Evolutionary conservation across 2,329 filamentous ascomycete species (phyloP), one percentile per base, ranked within the genome.

Genomic region (Diaporthe citrichinensis): DNA sequence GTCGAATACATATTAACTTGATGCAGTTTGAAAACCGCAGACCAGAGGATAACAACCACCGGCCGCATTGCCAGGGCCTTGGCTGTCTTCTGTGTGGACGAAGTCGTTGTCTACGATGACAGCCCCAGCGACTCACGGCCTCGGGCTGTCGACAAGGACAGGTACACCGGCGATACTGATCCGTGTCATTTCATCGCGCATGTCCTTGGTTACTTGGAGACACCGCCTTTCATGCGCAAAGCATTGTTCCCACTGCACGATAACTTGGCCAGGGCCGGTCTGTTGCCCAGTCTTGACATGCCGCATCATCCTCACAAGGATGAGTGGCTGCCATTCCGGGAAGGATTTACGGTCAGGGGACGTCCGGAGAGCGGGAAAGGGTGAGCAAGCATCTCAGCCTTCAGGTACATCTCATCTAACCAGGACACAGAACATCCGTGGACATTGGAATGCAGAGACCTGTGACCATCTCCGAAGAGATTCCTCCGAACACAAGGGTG

Each of bases 31-130:
- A 87, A 91, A 75, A 94, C 92, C 14, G 91, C 93, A 77, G 94
- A 97, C 76, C 92, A 94, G 81, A 93, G 95, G 81, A 95, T 93
- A 49, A 88, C 90, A 65, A 88, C 94, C 65, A 93, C 92, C 1
- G 94, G 93, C 10, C 92, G 93, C 78, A 92, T 98, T 72, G 95
- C 95, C 8, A 94, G 95, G 72, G 94, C 94, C 46, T 89, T 95
- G 71, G 93, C 94, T 77, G 93, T 97, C 77, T 97, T 97, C 85
- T 93, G 91, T 80, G 90, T 98, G 78, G 95, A 98, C 82, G 95
- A 98, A 84, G 89, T 97, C 41, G 88, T 98, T 69, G 86, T 98
- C 73, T 98, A 94, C 83, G 92, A 96, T 81, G 95, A 97, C 84
- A 88, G 87, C 49, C 88, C 88, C 2, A 68, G 80, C 9, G 84